phyloP scores from a whole-genome alignment of 768 basidiomycete species.

The Nevesoporus exiguus region DNA sequence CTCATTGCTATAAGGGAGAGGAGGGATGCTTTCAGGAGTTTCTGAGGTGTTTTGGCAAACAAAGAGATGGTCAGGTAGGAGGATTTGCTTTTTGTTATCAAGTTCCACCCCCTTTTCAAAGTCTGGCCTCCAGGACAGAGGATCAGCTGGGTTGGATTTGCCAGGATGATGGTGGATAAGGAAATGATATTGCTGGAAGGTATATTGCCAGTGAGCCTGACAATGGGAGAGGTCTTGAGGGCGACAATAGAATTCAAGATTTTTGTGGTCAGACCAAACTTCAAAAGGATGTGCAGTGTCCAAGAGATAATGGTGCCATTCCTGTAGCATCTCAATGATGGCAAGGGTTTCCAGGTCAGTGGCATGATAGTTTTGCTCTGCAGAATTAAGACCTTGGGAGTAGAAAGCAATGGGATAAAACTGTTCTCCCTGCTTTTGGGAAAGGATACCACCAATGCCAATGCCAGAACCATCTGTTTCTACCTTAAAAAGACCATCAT shows the following conservation, averaged over 20 bases:
- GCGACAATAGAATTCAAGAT: background rate
- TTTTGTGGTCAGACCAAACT: background rate
- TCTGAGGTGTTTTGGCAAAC: background rate
- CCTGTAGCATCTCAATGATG: rapidly evolving
- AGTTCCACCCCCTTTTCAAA: background rate
- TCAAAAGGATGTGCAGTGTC: background rate
- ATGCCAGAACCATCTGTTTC: too few relatives aligned
- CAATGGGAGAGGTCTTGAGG: background rate
- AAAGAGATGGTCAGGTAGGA: background rate
- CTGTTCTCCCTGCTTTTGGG: background rate
- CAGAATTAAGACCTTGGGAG: too few relatives aligned
- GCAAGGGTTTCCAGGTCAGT: background rate
- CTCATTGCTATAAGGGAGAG: too few relatives aligned
- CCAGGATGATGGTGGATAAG: rapidly evolving
- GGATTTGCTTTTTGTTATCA: background rate
- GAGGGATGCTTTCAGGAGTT: too few relatives aligned
- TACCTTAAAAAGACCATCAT: too few relatives aligned
- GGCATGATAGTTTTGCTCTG: background rate
- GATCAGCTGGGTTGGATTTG: background rate
- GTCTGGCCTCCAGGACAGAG: background rate
- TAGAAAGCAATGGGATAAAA: background rate
- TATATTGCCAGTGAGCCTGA: background rate
- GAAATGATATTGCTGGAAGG: background rate
- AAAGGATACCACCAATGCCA: background rate
- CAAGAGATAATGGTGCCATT: background rate